Conservation (phyloP, 768 basidiomycete genomes). For the Russula compacta region DNA sequence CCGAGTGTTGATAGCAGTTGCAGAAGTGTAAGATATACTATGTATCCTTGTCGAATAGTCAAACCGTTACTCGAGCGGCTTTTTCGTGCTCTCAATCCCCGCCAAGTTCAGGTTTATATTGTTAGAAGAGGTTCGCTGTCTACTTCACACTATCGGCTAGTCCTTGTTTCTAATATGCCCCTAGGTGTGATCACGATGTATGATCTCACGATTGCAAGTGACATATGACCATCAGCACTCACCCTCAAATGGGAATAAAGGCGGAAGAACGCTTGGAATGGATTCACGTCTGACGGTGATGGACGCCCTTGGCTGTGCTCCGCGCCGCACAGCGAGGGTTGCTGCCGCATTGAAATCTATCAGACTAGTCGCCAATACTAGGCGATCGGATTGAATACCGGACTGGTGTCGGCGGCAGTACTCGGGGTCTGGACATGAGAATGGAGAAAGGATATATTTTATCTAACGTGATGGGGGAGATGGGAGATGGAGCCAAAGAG, state of each 20-base stretch:
- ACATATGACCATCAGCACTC: neutral
- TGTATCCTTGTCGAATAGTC: neutral
- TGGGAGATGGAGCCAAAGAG: too few species aligned
- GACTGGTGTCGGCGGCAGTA: too few species aligned
- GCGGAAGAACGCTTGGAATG: neutral
- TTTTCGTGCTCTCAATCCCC: neutral
- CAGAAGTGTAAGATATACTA: neutral
- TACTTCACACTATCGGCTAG: neutral
- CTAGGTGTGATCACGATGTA: neutral
- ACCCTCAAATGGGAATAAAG: neutral
- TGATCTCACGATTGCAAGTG: neutral
- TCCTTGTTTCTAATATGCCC: neutral
- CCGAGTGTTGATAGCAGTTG: neutral
- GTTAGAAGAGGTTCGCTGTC: neutral
- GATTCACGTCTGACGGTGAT: neutral
- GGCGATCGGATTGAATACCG: too few species aligned
- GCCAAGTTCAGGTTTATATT: neutral
- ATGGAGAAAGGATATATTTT: too few species aligned
- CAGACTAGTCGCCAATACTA: too few species aligned
- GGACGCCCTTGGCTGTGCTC: neutral
- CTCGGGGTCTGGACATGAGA: too few species aligned
- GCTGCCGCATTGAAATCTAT: neutral
- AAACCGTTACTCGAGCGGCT: neutral
- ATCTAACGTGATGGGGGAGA: too few species aligned
- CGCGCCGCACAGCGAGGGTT: neutral